phyloP scores from a whole-genome alignment of 1,139 yeast species.

The Meyerozyma guilliermondii region DNA sequence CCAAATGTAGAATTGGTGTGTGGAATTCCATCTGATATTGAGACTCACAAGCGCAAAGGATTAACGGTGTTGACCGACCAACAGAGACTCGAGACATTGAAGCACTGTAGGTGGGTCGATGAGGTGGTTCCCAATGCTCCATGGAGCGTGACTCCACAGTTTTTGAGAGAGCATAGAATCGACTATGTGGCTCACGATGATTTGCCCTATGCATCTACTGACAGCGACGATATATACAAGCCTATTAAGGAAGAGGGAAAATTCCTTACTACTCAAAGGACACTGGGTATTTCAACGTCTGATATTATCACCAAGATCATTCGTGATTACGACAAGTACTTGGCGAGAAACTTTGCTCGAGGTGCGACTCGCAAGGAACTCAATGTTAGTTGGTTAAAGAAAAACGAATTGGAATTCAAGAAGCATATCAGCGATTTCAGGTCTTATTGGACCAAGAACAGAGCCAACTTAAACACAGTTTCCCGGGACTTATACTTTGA shows the following conservation, averaged over 20 bases:
- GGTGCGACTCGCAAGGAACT: constrained; percentile 96
- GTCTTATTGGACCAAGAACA: constrained; percentile 74
- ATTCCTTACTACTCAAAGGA: constrained; percentile 92
- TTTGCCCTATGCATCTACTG: constrained; percentile 85
- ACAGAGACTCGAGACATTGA: constrained; percentile 83
- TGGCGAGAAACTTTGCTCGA: constrained; percentile 94
- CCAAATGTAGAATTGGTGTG: constrained; percentile 80
- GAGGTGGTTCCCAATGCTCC: constrained; percentile 94
- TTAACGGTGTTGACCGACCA: constrained; percentile 82
- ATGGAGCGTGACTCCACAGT: constrained; percentile 88
- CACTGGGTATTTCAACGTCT: constrained; percentile 93
- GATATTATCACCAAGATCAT: constrained; percentile 94
- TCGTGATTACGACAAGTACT: constrained; percentile 91
- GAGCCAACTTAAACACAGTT: constrained; percentile 62
- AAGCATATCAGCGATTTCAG: constrained; percentile 87
- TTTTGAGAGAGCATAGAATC: constrained; percentile 69
- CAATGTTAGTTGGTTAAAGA: constrained; percentile 95
- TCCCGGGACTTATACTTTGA: constrained; percentile 82
- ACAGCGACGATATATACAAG: constrained; percentile 83
- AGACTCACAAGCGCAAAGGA: constrained; percentile 90
- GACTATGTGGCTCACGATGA: constrained; percentile 99
- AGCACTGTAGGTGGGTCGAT: constrained; percentile 95
- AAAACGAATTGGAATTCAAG: constrained; percentile 90
- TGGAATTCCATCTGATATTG: constrained; percentile 86
- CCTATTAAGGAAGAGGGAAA: constrained; percentile 88